Evolutionary conservation across 192 early-diverging fungal species (phyloP), one percentile per base, ranked within the genome.

Genomic region (Globomyces pollinis-pini): DNA sequence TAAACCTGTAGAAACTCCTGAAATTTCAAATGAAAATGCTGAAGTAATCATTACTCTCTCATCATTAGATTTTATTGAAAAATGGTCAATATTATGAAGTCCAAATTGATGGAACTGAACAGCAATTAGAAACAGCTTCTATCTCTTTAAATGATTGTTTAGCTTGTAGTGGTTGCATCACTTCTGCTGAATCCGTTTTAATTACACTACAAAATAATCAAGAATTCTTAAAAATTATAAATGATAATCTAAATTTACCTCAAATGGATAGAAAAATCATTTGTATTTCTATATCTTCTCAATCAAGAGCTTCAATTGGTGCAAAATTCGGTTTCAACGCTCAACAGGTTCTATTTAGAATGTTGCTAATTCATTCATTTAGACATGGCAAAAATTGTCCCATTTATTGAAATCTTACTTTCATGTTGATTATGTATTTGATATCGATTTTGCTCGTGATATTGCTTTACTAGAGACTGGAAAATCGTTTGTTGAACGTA

Each of bases 161-260:
- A 33, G 96, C 96, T 7, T 99, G 96, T 85, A 93, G 91, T 76
- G 96, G 96, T 4, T 99, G 96, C 65, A 88, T 99, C 65, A 99
- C 96, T 4, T 96, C 94, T 4, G 96, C 96, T 2, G 96, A 99
- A 67, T 91, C 87, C 44, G 85, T 99, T 4, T 70, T 99, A 21
- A 85, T 99, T 53, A 82, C 88, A 1, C 80, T 90, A 80, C 96
- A 99, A 69, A 90, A 87, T 8, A 89, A 96, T 67, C 79, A 91
- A 45, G 94, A 99, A 61, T 74, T 99, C 30, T 81, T 80, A 52
- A 74, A 77, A 16, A 71, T 86, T 18, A 61, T 94, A 39, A 65
- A 75, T 16, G 65, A 64, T 18, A 92, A 91, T 62, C 57, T 38
- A 52, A 39, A 65, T 4, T 24, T 12, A 18, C 20, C 39, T 2